Base-by-base conservation (phyloP, 2,329 filamentous ascomycete species). In the Eutypella sp. region DNA sequence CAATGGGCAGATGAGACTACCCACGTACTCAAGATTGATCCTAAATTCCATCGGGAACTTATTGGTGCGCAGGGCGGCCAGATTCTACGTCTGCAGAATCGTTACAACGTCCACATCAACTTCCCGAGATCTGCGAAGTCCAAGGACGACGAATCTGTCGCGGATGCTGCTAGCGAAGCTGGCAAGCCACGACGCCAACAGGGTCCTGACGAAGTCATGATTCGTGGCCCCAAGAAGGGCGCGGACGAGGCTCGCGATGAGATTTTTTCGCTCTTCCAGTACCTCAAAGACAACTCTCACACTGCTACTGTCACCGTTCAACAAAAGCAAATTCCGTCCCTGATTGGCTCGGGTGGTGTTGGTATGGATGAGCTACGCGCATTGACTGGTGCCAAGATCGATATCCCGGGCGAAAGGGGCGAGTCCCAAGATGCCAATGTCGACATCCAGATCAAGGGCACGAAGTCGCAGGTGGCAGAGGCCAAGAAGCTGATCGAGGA, bases 31-130 rank as follows among this genome's bases (percentile, higher is more conserved):
- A 95, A 95, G 75, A 87, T 99, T 56, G 89, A 95, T 47, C 86
- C 92, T 45, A 89, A 96, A 70, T 97, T 87, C 68, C 93, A 99
- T 69, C 82, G 89, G 49, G 91, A 96, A 64, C 76, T 99, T 45
- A 99, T 99, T 57, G 93, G 93, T 41, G 80, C 88, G 18, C 85
- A 88, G 59, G 93, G 93, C 48, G 81, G 76, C 60, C 88, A 95
- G 63, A 92, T 99, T 61, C 93, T 93, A 70, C 85, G 88, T 55
- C 79, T 99, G 20, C 91, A 99, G 69, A 89, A 85, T 46, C 86
- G 91, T 40, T 96, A 99, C 75, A 85, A 87, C 62, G 93, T 99
- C 36, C 84, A 91, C 52, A 93, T 99, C 58, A 92, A 96, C 71
- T 99, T 99, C 75, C 93, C 93, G 10, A 77, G 77, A 44, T 75